phyloP scores from a whole-genome alignment of 768 basidiomycete genomes.

The Kwoniella sp. region DNA sequence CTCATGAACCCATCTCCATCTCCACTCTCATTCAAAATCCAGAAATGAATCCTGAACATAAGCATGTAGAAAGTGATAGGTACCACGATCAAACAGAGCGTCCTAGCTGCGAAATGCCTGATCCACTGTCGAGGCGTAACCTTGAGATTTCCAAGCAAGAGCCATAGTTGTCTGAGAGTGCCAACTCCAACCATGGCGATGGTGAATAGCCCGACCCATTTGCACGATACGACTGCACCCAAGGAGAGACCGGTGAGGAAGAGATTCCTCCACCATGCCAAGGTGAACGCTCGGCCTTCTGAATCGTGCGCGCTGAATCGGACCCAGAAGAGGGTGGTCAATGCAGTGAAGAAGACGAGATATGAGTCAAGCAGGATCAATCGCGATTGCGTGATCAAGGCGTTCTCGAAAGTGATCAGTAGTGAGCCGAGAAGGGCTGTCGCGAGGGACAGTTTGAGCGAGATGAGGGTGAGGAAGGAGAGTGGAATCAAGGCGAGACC shows the following conservation, averaged over 20 bases:
- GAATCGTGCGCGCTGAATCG: conserved; percentile 87
- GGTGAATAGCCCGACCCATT: conserved; percentile 98
- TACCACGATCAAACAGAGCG: conserved; percentile 81
- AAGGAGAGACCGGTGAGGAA: conserved; percentile 81
- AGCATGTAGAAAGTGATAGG: conserved; percentile 89
- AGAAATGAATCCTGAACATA: conserved; percentile 95
- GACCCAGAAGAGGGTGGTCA: conserved; percentile 81
- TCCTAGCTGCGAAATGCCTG: conserved; percentile 83
- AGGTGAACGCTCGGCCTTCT: conserved; percentile 66
- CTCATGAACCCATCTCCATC: conserved; percentile 99
- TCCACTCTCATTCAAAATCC: conserved; percentile 82
- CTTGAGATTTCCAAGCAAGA: conserved; percentile 79
- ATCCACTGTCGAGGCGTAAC: conserved; percentile 74
- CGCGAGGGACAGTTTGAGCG: conserved; percentile 85
- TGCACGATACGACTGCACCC: conserved; percentile 89
- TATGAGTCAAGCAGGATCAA: conserved; percentile 97
- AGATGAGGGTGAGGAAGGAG: conserved; percentile 89
- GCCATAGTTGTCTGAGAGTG: conserved; percentile 85
- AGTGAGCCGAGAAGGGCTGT: conserved; percentile 87
- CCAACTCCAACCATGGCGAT: conserved; percentile 88
- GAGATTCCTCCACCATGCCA: conserved; percentile 91
- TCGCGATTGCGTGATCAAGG: conserved; percentile 89
- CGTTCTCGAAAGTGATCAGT: conserved; percentile 96
- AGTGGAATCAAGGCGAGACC: conserved; percentile 88
- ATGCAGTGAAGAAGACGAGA: conserved; percentile 95